Conservation (phyloP, 2,329 filamentous ascomycete species). For the Alternaria brassicicola region DNA sequence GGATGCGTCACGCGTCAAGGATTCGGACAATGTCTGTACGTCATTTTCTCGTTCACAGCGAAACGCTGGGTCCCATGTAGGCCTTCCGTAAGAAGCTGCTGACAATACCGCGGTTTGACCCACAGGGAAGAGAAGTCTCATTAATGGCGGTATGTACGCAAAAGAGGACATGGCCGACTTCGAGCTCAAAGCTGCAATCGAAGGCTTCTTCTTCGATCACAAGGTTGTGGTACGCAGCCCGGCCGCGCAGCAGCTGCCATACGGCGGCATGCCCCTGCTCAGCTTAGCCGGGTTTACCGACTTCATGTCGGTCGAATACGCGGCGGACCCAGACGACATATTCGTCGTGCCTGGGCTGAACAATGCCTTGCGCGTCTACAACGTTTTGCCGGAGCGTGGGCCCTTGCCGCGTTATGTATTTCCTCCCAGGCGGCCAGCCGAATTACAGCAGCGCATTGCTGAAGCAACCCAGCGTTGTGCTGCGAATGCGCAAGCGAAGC, state of each 20-base stretch:
- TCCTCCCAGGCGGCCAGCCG: not conserved
- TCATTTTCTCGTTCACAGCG: not conserved
- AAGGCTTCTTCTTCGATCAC: slow-evolving; percentile 5
- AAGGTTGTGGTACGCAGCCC: slow-evolving; percentile 2
- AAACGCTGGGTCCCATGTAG: not conserved
- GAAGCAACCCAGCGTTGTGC: slow-evolving; percentile 1
- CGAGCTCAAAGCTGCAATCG: not conserved
- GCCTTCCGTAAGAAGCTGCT: not conserved
- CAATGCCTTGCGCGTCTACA: not conserved
- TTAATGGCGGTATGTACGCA: not conserved
- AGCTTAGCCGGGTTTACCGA: slow-evolving; percentile 1
- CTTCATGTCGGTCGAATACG: not conserved
- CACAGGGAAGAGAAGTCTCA: slow-evolving; percentile 2
- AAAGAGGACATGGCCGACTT: slow-evolving; percentile 6
- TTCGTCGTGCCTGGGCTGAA: not conserved
- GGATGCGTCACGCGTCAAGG: not conserved
- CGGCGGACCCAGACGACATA: not conserved
- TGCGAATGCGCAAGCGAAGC: not conserved
- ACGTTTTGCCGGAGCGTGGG: slow-evolving; percentile 2
- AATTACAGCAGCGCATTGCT: slow-evolving; percentile 1
- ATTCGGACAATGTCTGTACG: not conserved
- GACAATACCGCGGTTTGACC: not conserved
- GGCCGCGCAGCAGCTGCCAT: not conserved
- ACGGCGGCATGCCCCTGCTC: slow-evolving; percentile 2
- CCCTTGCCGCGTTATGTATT: not conserved